These are phyloP conservation scores for Actinomortierella wolfii DNA, from an alignment of 371 early-diverging fungal species.

Conservation along the genomic window DNA sequence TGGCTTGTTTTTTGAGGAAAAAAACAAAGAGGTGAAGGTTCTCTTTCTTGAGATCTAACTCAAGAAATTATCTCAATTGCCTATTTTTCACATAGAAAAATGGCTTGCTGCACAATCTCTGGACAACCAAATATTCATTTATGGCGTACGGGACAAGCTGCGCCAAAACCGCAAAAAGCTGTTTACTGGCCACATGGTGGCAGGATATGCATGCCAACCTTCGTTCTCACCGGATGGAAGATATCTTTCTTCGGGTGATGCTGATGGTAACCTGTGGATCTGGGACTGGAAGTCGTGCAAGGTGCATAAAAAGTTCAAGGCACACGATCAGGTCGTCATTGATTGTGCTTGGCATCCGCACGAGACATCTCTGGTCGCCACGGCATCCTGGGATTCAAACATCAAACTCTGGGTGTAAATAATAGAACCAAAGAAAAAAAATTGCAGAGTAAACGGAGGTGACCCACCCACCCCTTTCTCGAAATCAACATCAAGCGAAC, in stretches of 20 bases:
- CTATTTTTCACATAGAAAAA: slow-evolving; percentile 63
- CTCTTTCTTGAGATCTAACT: too few relatives aligned
- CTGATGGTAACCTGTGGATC: slow-evolving; percentile 91
- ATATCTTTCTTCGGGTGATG: slow-evolving; percentile 90
- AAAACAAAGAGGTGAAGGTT: too few relatives aligned
- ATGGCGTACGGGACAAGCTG: slow-evolving; percentile 87
- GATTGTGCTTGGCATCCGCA: slow-evolving; percentile 95
- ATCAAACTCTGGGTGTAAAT: slow-evolving; percentile 91
- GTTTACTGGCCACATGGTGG: slow-evolving; percentile 92
- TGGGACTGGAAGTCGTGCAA: slow-evolving; percentile 97
- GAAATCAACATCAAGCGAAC: neutral
- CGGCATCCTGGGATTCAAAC: slow-evolving; percentile 95
- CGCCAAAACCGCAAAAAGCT: slow-evolving; percentile 88
- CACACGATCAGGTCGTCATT: slow-evolving; percentile 90
- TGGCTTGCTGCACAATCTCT: slow-evolving; percentile 94
- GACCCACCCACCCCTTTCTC: neutral
- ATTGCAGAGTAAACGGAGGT: slow-evolving; percentile 6
- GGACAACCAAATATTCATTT: slow-evolving; percentile 93
- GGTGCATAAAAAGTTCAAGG: slow-evolving; percentile 81
- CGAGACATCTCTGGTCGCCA: slow-evolving; percentile 90
- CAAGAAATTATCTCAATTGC: too few relatives aligned
- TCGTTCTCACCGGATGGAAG: slow-evolving; percentile 92
- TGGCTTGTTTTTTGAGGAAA: neutral
- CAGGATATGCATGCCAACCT: slow-evolving; percentile 96
- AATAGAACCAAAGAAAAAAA: neutral